Evolutionary conservation across 768 basidiomycete genomes (phyloP).

Genomic region (Suillus weaverae): DNA sequence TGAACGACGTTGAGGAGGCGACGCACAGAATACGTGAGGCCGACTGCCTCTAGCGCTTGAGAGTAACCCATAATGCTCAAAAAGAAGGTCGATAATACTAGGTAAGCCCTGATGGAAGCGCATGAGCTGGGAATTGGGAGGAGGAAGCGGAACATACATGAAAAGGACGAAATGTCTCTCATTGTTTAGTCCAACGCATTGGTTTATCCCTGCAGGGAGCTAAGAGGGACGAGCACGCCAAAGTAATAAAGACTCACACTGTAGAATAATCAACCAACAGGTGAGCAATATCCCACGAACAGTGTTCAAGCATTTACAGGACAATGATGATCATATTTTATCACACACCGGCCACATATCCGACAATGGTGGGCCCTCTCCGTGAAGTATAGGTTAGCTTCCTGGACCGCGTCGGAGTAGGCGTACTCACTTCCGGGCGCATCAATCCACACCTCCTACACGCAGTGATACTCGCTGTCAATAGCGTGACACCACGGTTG

Average conservation of each 20-base stretch:
- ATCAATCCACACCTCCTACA: slow-evolving; percentile 69
- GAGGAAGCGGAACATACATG: slow-evolving; percentile 54
- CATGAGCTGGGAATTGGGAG: background rate
- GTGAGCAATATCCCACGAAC: slow-evolving; percentile 7
- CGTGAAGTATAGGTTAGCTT: slow-evolving; percentile 17
- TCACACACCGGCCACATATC: slow-evolving; percentile 85
- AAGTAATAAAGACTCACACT: slow-evolving; percentile 39
- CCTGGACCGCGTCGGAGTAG: background rate
- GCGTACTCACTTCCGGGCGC: slow-evolving; percentile 72
- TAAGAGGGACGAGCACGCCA: slow-evolving; percentile 7
- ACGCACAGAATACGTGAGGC: slow-evolving; percentile 48
- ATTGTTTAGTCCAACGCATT: slow-evolving; percentile 95
- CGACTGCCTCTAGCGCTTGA: slow-evolving; percentile 57
- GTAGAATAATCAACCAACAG: slow-evolving; percentile 5
- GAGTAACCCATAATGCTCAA: slow-evolving; percentile 64
- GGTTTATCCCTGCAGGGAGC: slow-evolving; percentile 77
- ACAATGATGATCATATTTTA: slow-evolving; percentile 92
- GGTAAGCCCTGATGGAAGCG: slow-evolving; percentile 60
- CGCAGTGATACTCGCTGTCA: slow-evolving; percentile 53
- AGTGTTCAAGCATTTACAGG: slow-evolving; percentile 55
- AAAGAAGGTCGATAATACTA: slow-evolving; percentile 68
- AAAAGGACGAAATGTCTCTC: slow-evolving; percentile 96
- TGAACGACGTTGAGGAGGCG: background rate
- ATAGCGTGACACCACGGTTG: slow-evolving; percentile 44
- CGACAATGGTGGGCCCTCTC: slow-evolving; percentile 93